Evolutionary conservation across 169 alveolate genomes (phyloP), one percentile per base, ranked within the genome.

Genomic region (Toxoplasma gondii): DNA sequence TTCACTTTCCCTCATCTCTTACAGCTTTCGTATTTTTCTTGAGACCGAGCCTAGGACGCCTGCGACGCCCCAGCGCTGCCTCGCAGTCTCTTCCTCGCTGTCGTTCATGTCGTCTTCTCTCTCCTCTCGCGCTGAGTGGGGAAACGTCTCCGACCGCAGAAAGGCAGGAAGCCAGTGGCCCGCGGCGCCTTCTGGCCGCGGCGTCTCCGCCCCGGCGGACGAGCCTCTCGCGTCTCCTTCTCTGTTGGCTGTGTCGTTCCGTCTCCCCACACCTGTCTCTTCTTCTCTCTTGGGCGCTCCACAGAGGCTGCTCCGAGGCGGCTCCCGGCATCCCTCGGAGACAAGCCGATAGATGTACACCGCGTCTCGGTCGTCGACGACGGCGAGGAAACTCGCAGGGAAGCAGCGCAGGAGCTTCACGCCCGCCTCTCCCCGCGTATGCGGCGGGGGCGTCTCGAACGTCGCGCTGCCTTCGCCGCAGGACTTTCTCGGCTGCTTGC

Each of bases 351-450:
- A 82, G 64, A 82, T 38, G 67, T 82, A 82, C 54, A 82, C 67
- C n/a, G 69, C 90, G 67, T 82, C 90, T 10, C 29, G 44, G 10
- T 5, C 31, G 67, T 82, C 90, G 53, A 82, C 90, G 34, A 36
- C 90, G 34, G 64, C 67, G 41, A 44, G 41, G 53, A 41, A 36
- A 5, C 64, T 31, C 69, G 90, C 67, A n/a, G 67, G 64, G 38
- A 38, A 82, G 90, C 90, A 39, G 39, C 90, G 2, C 39, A 82
- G 53, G 36, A 82, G 90, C 39, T 82, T 82, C 41, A 82, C 64
- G 41, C 90, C 69, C 24, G 67, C 41, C 67, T 5, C 64, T 22
- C 90, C 90, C 27, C 41, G 67, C 41, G 41, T 22, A 22, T 29
- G 67, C 5, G 90, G 90, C 4, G 86, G 86, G n/a, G 74, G 74